Evolutionary conservation across 2,329 filamentous ascomycete species (phyloP).

Genomic region (Trichocomaceae sp.): DNA sequence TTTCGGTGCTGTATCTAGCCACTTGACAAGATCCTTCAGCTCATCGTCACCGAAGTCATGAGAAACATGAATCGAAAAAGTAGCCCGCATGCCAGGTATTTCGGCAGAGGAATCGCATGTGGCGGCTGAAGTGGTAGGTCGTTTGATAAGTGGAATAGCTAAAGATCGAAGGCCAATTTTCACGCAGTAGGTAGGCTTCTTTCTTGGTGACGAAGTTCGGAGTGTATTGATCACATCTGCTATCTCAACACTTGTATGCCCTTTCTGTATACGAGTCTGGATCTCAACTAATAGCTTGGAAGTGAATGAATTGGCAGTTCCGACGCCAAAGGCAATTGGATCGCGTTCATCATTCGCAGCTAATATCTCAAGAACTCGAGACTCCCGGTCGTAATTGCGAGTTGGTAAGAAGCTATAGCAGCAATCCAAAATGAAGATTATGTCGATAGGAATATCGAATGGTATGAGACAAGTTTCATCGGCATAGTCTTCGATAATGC

Average conservation of each 20-base stretch:
- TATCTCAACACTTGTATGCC: constrained; percentile 1
- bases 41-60: constrained; percentile 1
- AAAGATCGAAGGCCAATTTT: not conserved
- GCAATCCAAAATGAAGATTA: constrained; percentile 7
- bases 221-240: constrained; percentile 1
- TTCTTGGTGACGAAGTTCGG: not conserved
- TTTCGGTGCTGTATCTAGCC: not conserved
- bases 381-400: not conserved
- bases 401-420: constrained; percentile 1
- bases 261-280: not conserved
- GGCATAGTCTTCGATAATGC: not conserved
- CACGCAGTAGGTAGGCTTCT: not conserved
- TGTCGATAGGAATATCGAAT: constrained; percentile 1
- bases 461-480: not conserved
- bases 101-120: not conserved
- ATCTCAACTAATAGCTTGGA: constrained; percentile 7
- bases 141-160: not conserved
- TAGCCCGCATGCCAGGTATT: not conserved
- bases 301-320: not conserved
- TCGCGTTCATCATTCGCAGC: not conserved
- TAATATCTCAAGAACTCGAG: not conserved
- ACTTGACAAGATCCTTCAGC: constrained; percentile 4
- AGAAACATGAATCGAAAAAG: constrained; percentile 2
- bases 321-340: constrained; percentile 1
- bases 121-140: not conserved